A percentile compares a stretch with the other conserved stretches of the same genome.
phyloP scores from a whole-genome alignment of 78 protist species.

The Pigoraptor vietnamica region DNA sequence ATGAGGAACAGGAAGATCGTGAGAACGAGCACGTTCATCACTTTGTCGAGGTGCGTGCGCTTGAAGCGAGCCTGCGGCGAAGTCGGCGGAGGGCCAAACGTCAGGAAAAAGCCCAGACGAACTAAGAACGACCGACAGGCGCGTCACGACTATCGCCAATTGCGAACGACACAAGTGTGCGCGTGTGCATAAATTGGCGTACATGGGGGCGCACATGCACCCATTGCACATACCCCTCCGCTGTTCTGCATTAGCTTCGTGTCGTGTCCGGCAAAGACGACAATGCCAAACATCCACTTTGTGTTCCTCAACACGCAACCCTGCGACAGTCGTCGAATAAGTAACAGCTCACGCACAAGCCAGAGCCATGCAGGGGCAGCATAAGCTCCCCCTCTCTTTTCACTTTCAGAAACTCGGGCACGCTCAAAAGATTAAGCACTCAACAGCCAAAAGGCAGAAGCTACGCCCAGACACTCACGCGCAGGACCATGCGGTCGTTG shows the following conservation, averaged over 20 bases:
- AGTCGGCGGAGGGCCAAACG: no score
- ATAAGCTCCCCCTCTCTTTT: no score
- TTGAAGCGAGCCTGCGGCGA: slow-evolving; percentile 14
- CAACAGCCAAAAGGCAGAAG: not conserved
- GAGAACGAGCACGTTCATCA: slow-evolving; percentile 2
- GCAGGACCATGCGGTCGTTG: slow-evolving; percentile 27
- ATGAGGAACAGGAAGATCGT: not conserved
- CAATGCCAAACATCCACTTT: slow-evolving; percentile 67
- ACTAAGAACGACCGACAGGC: no score
- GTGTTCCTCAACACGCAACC: slow-evolving; percentile 77
- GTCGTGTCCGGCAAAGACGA: slow-evolving; percentile 82
- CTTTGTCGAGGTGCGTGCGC: slow-evolving; percentile 8
- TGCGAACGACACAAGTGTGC: no score
- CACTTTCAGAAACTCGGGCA: no score
- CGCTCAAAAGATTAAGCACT: no score
- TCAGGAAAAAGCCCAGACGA: no score
- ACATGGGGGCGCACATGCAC: no score
- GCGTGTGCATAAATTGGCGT: no score
- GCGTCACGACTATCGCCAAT: no score
- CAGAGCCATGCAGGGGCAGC: not conserved
- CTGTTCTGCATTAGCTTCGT: slow-evolving; percentile 73
- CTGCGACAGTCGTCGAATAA: not conserved
- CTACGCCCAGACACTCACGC: not conserved
- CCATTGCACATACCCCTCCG: not conserved
- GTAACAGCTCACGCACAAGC: not conserved